A percentile compares a stretch with the other conserved stretches of the same genome.
Conservation (phyloP, 1,284 basidiomycete species). For the Papiliotrema fonsecae region DNA sequence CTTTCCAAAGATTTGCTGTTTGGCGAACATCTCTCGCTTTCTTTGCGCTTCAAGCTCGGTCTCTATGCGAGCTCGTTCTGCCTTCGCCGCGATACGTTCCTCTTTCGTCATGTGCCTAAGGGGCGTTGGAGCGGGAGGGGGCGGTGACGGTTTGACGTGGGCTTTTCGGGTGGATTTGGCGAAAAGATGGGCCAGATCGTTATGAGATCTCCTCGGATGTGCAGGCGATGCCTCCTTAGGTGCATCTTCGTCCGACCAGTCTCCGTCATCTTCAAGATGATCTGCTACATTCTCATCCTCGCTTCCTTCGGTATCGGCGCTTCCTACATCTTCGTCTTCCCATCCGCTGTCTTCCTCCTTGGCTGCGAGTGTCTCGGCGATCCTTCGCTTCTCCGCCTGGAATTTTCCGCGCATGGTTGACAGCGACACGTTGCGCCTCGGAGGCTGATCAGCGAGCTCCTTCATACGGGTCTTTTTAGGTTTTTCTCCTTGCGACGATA, state of each 20-base stretch:
- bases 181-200: slow-evolving; percentile 7
- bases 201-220: not conserved
- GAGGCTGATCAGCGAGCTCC: not conserved
- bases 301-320: slow-evolving; percentile 9
- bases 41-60: slow-evolving; percentile 37
- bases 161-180: slow-evolving; percentile 3
- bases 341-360: slow-evolving; percentile 26
- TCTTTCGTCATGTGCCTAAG: slow-evolving; percentile 30
- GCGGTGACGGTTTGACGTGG: slow-evolving; percentile 9
- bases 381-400: slow-evolving; percentile 37
- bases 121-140: slow-evolving; percentile 31
- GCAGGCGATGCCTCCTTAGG: not conserved
- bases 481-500: too few species aligned
- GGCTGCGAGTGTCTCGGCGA: slow-evolving; percentile 26
- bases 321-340: slow-evolving; percentile 21
- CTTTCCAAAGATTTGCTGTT: slow-evolving; percentile 35
- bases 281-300: too few species aligned
- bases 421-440: slow-evolving; percentile 34
- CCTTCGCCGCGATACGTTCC: slow-evolving; percentile 25
- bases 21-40: slow-evolving; percentile 45
- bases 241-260: slow-evolving; percentile 5
- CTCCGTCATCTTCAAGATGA: too few species aligned
- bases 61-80: slow-evolving; percentile 34
- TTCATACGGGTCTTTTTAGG: slow-evolving; percentile 5
- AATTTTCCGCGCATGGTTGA: slow-evolving; percentile 41